Conservation (phyloP, 2,329 filamentous ascomycete species). For the Aspergillus transmontanensis region DNA sequence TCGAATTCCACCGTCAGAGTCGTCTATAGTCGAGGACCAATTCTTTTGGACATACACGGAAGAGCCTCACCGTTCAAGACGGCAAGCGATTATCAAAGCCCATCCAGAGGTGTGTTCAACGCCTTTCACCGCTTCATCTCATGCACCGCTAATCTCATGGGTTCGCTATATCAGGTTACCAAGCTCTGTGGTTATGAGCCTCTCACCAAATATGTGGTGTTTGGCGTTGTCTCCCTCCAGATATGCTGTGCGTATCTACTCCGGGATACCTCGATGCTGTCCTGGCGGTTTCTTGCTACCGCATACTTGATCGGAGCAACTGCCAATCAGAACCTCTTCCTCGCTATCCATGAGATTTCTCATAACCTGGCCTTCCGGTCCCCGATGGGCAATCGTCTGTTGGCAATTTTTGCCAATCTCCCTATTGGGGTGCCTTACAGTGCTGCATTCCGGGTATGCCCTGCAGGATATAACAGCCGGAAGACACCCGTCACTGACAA, state of each 20-base stretch:
- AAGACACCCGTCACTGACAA: not conserved
- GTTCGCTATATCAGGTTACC: constrained; percentile 66
- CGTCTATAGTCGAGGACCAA: constrained; percentile 52
- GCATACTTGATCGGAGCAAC: constrained; percentile 93
- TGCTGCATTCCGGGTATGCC: constrained; percentile 81
- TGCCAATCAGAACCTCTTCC: constrained; percentile 96
- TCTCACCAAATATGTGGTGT: constrained; percentile 89
- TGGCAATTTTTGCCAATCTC: constrained; percentile 92
- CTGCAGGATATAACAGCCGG: not conserved
- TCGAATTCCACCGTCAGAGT: constrained; percentile 34
- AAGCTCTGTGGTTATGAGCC: constrained; percentile 97
- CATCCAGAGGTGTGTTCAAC: constrained; percentile 75
- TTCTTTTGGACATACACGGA: constrained; percentile 99
- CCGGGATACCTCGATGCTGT: constrained; percentile 75
- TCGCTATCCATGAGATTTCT: constrained; percentile 97
- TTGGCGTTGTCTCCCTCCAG: constrained; percentile 81
- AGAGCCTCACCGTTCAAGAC: constrained; percentile 88
- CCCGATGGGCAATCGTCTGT: constrained; percentile 74
- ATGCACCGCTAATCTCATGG: constrained; percentile 14
- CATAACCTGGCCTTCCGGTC: constrained; percentile 94
- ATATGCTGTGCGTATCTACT: constrained; percentile 75
- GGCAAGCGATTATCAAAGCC: constrained; percentile 94
- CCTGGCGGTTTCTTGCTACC: constrained; percentile 80
- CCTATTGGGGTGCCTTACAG: constrained; percentile 96
- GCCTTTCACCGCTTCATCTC: constrained; percentile 2